Base-by-base conservation (phyloP, 2,329 filamentous ascomycete species). In the Claviceps maximensis region DNA sequence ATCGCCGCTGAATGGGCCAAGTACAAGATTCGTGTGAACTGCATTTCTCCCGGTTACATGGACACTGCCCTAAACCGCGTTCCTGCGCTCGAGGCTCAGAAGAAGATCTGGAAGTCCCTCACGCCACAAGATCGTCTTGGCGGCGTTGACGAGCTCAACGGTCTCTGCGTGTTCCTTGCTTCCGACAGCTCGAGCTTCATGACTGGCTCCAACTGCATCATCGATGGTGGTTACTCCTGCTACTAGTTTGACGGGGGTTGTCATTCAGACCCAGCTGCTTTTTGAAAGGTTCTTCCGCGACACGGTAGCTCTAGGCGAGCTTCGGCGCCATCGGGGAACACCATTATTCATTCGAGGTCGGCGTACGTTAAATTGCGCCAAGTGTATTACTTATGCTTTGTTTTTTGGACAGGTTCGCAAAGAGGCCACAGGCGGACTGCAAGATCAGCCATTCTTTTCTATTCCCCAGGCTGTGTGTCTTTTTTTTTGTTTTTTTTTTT, bases 1-100 rank as follows among this genome's bases (percentile, higher is more conserved):
- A 79, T 93, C 25, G 87, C 86, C 45, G 86, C 86, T 53, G 87
- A 93, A 71, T 91, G 87, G 87, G 85, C 87, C 62, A 85, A 87
- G 71, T 78, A 88, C 69, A 76, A 78, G 61, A 89, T 91, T 64
- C 83, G 87, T 40, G 86, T 90, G 63, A 93, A 93, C 77, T 84
- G 81, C 69, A 89, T 91, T 70, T 87, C 83, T 7, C 87, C 87
- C 21, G 87, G 87, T 31, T 91, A 91, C 74, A 90, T 91, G 83
- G 86, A 90, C 73, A 93, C 87, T 5, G 84, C 83, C 5, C 75
- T 89, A 57, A 90, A 89, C 78, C 82, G 83, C 55, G 84, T 87
- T 8, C 84, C 85, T 23, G 83, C 83, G 41, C 80, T 89, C 21
- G 85, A 89, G 58, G 84, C 83, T 48, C 84, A 89, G 75, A 89